Base-by-base conservation (phyloP, 2,329 filamentous ascomycete genomes). In the Fusarium scirpi region DNA sequence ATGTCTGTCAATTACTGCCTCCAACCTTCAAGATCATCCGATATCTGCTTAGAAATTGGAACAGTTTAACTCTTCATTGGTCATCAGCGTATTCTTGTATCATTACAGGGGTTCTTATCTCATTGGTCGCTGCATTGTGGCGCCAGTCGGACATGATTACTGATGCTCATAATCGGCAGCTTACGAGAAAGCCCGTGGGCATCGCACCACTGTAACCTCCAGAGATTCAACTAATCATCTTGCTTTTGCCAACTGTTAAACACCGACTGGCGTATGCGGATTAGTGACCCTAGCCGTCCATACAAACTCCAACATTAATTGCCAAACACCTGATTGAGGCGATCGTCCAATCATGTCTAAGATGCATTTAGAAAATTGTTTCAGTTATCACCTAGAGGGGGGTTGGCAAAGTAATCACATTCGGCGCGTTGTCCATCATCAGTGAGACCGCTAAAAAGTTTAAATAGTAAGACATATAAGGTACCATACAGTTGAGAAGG, bases 401-500 rank as follows among this genome's bases (percentile, higher is more conserved):
- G 34, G 2, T 38, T 12, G 18, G 18, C 10, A 38, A n/a, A n/a
- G 18, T 38, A 38, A 38, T 38, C 34, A 38, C 10, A n/a, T 38
- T n/a, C 9, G 18, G 13, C 18, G 16, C 16, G 16, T n/a, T 38
- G 5, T 11, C 0, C 5, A 38, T 11, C 16, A 6, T n/a, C 10
- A 12, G 6, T n/a, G 18, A n/a, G 18, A n/a, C 18, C 11, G 18
- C 18, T 3, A n/a, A 38, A 38, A 1, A 7, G 18, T 18, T 38
- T n/a, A 8, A n/a, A n/a, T 38, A 4, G 5, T 12, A 38, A 6
- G 2, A 3, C n/a, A n/a, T 0, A 38, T 38, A n/a, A 38, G 10
- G 9, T 12, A n/a, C 3, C 2, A 2, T 38, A 1, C 6, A 7
- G n/a, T 38, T 7, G 6, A n/a, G 3, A 11, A 38, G 6, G 18